A percentile compares a stretch with the other conserved stretches of the same genome.
Evolutionary conservation across 345 rosid species (phyloP).

Genomic region (Eucalyptus brandiana): DNA sequence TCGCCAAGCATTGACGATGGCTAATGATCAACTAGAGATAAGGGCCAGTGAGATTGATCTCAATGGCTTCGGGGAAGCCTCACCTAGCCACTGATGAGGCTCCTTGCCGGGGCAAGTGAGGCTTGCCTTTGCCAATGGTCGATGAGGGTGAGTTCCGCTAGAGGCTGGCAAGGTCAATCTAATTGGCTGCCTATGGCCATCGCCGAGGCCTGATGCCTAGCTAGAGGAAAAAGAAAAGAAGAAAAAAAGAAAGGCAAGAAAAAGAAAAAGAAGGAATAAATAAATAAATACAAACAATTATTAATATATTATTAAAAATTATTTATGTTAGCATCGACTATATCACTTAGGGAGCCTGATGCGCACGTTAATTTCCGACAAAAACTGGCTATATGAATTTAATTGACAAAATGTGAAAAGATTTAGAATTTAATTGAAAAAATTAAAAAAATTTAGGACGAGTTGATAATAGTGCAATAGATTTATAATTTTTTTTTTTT

Average conservation of each 20-base stretch:
- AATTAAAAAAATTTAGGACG: too few species aligned
- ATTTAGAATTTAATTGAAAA: too few species aligned
- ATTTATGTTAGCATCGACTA: accelerated
- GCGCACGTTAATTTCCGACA: too few species aligned
- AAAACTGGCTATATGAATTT: too few species aligned
- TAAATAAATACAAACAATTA: too few species aligned
- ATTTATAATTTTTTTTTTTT: too few species aligned
- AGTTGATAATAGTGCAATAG: too few species aligned
- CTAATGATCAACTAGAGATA: not conserved
- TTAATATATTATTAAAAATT: too few species aligned
- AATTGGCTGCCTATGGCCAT: not conserved
- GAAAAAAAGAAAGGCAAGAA: too few species aligned
- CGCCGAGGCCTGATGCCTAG: accelerated
- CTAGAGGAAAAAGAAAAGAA: not conserved
- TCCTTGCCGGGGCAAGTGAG: not conserved
- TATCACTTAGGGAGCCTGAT: accelerated
- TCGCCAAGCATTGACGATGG: not conserved
- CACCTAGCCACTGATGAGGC: not conserved
- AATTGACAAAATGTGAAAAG: too few species aligned
- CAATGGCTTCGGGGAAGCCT: not conserved
- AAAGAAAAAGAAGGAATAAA: too few species aligned
- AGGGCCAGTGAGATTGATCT: not conserved
- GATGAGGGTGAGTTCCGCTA: not conserved
- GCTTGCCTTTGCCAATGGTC: not conserved
- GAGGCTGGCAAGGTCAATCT: not conserved